phyloP scores from a whole-genome alignment of 495 filamentous ascomycete genomes.

The Neurospora tetraspora region DNA sequence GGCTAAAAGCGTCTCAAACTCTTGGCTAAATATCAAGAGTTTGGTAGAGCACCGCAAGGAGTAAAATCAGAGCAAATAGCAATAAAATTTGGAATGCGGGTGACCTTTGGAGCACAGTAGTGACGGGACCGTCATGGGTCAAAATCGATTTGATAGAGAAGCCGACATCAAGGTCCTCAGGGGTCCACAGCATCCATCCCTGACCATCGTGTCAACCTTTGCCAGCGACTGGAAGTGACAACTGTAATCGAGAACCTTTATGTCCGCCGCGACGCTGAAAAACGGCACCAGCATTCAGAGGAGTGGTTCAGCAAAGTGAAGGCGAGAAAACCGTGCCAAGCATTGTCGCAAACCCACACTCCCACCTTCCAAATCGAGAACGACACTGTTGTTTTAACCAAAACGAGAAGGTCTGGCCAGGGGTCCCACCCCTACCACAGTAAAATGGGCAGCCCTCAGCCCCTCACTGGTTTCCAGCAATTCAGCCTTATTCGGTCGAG shows the following conservation, averaged over 20 bases:
- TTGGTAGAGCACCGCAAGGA: too few species aligned
- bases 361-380: conserved; percentile 2
- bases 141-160: neutral
- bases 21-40: too few species aligned
- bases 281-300: neutral
- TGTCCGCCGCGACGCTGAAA: neutral
- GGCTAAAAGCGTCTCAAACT: too few species aligned
- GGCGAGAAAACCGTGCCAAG: neutral
- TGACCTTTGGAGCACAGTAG: neutral
- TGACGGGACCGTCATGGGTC: neutral
- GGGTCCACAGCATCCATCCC: neutral
- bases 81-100: neutral
- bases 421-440: neutral
- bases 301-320: neutral
- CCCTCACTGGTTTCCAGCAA: neutral
- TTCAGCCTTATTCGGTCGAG: neutral
- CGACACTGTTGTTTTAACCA: neutral
- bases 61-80: too few species aligned
- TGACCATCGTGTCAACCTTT: neutral
- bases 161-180: neutral
- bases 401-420: neutral
- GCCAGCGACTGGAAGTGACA: neutral
- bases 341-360: neutral
- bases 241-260: neutral
- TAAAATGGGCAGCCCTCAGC: neutral